phyloP scores from a whole-genome alignment of 257 asterid genomes.

The Plectranthus barbatus region DNA sequence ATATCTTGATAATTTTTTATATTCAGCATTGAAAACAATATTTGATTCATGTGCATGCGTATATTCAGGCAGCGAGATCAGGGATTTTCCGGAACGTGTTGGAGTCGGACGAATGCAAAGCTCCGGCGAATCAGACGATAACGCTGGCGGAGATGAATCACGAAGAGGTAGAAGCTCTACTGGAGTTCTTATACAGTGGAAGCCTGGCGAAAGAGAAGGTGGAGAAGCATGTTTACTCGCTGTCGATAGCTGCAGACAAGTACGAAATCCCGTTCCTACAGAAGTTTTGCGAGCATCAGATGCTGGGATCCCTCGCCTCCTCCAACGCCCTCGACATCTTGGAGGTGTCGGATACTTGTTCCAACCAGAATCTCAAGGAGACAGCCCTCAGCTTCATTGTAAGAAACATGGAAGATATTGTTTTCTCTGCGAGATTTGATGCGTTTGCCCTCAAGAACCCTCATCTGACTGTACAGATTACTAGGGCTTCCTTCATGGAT shows the following conservation, averaged over 20 bases:
- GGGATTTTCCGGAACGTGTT: conserved; percentile 53
- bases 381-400: conserved; percentile 67
- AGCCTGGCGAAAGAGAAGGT: conserved; percentile 43
- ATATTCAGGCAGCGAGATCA: conserved; percentile 70
- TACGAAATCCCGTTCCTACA: conserved; percentile 72
- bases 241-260: conserved; percentile 86
- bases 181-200: conserved; percentile 77
- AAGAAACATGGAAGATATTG: conserved; percentile 81
- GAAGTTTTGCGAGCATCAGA: conserved; percentile 58
- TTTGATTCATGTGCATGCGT: too few species aligned
- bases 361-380: conserved; percentile 51
- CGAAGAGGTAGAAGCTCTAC: conserved; percentile 50
- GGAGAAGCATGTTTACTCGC: conserved; percentile 60
- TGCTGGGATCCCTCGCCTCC: conserved; percentile 60
- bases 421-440: conserved; percentile 66
- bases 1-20: too few species aligned
- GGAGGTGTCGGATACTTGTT: conserved; percentile 77
- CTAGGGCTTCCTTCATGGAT: conserved; percentile 83
- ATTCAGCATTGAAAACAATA: too few species aligned
- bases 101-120: conserved; percentile 78
- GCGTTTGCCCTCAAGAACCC: conserved; percentile 88
- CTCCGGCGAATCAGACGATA: conserved; percentile 54
- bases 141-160: conserved; percentile 54
- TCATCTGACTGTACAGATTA: conserved; percentile 80
- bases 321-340: conserved; percentile 66